These are phyloP conservation scores for Cordyceps cateniannulata DNA, from an alignment of 2,329 filamentous ascomycete genomes.

Conservation along the genomic window DNA sequence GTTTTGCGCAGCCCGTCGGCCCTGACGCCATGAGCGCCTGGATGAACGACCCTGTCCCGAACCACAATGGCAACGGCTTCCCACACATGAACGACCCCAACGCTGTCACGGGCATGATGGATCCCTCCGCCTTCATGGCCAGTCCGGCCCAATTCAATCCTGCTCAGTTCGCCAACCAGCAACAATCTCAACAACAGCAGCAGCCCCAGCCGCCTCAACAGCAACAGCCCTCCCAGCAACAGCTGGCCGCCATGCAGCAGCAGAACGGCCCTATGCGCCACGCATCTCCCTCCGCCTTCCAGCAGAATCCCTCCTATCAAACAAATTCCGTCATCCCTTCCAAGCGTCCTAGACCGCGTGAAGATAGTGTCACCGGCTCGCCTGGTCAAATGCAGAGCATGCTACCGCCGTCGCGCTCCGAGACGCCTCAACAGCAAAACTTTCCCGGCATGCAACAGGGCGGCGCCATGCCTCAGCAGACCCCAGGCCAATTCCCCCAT, in stretches of 20 bases:
- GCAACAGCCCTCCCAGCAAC: slow-evolving; percentile 28
- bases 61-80: slow-evolving; percentile 65
- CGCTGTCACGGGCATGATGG: slow-evolving; percentile 52
- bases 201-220: slow-evolving; percentile 18
- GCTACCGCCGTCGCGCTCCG: slow-evolving; percentile 77
- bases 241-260: slow-evolving; percentile 57
- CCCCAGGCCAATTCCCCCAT: slow-evolving; percentile 69
- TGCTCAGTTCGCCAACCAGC: slow-evolving; percentile 50
- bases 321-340: slow-evolving; percentile 83
- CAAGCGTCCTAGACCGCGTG: slow-evolving; percentile 73
- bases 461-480: slow-evolving; percentile 54
- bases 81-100: slow-evolving; percentile 58
- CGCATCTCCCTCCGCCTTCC: slow-evolving; percentile 65
- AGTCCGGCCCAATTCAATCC: slow-evolving; percentile 55
- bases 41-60: slow-evolving; percentile 65
- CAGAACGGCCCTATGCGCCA: slow-evolving; percentile 78
- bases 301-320: slow-evolving; percentile 67
- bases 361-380: slow-evolving; percentile 79
- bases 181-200: slow-evolving; percentile 24
- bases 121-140: slow-evolving; percentile 58
- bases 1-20: slow-evolving; percentile 36
- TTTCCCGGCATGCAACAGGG: slow-evolving; percentile 66
- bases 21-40: slow-evolving; percentile 61
- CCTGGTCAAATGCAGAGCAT: slow-evolving; percentile 69
- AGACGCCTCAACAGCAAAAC: slow-evolving; percentile 77